Evolutionary conservation across 1,284 basidiomycete genomes (phyloP), one percentile per base, ranked within the genome.

Genomic region (Erythrobasidium hasegawianum): DNA sequence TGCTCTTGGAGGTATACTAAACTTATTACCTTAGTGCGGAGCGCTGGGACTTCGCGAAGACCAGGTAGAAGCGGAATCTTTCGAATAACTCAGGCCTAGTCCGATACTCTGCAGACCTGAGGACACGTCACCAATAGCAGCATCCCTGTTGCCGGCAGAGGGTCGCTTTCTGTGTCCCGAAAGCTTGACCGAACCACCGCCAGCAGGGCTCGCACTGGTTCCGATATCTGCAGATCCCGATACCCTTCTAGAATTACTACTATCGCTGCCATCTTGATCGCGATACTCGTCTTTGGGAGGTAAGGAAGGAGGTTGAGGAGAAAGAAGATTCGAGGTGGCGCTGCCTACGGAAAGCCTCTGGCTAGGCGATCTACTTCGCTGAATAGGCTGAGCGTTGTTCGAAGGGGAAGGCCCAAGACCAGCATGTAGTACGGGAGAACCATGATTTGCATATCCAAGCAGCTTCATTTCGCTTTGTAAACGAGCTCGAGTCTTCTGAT

Each of bases 211-310:
- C n/a, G 24, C 22, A 29, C 50, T 55, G 10, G 26, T 22, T 20
- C 55, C 33, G 33, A 43, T 40, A 14, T 72, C 71, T 2, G 71
- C 71, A 29, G 72, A 67, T 3, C 71, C 71, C 9, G 58, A 64
- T 4, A 50, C 43, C 26, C 53, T 33, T 1, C 67, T 69, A 27
- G 59, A 45, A 43, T 68, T 49, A 49, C 53, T 69, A 64, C 7
- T 45, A 59, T 53, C 45, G 33, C 24, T 20, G 64, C 70, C 41
- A 64, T 56, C 41, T 57, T 24, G 16, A 45, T 54, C 13, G 38
- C 62, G 11, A 10, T 4, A 33, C 61, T 45, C 43, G 18, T 65
- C 70, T 45, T 67, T 61, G 14, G 64, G 33, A 16, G 68, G 68
- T 29, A 59, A 20, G n/a, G 27, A 33, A 20, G 65, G 57, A 18